Conservation (phyloP, 148 eudicot species). For the Rhododendron simsii region DNA sequence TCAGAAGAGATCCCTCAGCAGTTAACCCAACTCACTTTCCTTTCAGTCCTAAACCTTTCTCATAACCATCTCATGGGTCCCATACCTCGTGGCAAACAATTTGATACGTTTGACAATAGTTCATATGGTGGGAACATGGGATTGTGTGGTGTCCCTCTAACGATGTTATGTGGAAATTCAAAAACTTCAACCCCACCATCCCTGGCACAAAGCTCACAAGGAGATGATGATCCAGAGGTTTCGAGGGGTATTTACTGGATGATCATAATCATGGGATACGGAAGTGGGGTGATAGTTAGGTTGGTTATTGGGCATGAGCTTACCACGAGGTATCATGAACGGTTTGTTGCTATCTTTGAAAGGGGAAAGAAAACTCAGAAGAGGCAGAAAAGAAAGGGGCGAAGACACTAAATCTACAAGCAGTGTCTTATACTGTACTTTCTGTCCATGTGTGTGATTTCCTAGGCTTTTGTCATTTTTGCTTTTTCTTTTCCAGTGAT, state of each 20-base stretch:
- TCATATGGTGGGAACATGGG: no score
- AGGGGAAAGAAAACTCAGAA: neutral
- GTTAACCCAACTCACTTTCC: neutral
- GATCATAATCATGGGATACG: neutral
- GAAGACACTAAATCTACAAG: neutral
- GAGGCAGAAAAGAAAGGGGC: neutral
- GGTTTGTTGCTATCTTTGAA: neutral
- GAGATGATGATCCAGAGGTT: neutral
- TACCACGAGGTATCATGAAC: neutral
- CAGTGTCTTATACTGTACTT: neutral
- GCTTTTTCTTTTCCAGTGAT: no score
- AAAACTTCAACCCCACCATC: no score
- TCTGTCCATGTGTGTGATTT: neutral
- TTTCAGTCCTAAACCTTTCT: slow-evolving; percentile 29
- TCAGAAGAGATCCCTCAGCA: slow-evolving; percentile 1
- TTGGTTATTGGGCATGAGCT: neutral
- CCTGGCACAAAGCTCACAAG: neutral
- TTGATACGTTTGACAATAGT: no score
- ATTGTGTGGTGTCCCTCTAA: no score
- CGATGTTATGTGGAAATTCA: no score
- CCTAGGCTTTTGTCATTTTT: no score
- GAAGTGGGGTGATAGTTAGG: neutral
- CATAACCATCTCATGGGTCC: neutral
- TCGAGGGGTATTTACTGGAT: neutral
- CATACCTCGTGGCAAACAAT: no score